Percentiles rank a stretch among this genome's conserved stretches.
phyloP scores from a whole-genome alignment of 2,329 filamentous ascomycete species.

The Fonsecaea erecta region DNA sequence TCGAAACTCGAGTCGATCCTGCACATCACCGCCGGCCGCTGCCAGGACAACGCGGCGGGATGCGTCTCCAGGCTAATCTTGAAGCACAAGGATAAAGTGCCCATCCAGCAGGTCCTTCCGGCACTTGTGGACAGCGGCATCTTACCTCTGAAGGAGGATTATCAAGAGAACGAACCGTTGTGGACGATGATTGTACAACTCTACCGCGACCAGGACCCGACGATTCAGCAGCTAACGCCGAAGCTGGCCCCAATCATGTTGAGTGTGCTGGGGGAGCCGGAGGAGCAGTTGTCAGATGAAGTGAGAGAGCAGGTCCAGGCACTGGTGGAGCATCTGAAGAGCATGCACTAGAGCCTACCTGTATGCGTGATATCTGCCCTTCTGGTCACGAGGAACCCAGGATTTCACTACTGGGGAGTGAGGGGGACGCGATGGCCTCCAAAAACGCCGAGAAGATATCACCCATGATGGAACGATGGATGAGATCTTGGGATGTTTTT shows the following conservation, averaged over 20 bases:
- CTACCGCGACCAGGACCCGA: slow-evolving; percentile 59
- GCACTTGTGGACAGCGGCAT: slow-evolving; percentile 68
- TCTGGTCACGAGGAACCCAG: neutral
- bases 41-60: slow-evolving; percentile 90
- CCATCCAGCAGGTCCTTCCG: slow-evolving; percentile 80
- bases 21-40: slow-evolving; percentile 74
- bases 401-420: neutral
- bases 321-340: slow-evolving; percentile 55
- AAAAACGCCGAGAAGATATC: neutral
- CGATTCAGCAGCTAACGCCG: slow-evolving; percentile 52
- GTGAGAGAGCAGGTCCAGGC: slow-evolving; percentile 53
- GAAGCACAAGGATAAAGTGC: slow-evolving; percentile 80
- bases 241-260: slow-evolving; percentile 54
- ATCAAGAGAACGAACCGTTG: slow-evolving; percentile 92
- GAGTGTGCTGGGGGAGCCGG: slow-evolving; percentile 51
- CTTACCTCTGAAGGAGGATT: slow-evolving; percentile 89
- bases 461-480: neutral
- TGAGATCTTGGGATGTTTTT: neutral
- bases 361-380: neutral
- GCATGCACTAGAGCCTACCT: slow-evolving; percentile 22
- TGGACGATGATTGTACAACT: slow-evolving; percentile 88
- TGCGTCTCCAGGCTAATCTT: slow-evolving; percentile 92
- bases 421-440: neutral
- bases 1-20: slow-evolving; percentile 85
- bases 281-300: slow-evolving; percentile 55